phyloP scores from a whole-genome alignment of 257 asterid species.

The Solanum tarapatanum region DNA sequence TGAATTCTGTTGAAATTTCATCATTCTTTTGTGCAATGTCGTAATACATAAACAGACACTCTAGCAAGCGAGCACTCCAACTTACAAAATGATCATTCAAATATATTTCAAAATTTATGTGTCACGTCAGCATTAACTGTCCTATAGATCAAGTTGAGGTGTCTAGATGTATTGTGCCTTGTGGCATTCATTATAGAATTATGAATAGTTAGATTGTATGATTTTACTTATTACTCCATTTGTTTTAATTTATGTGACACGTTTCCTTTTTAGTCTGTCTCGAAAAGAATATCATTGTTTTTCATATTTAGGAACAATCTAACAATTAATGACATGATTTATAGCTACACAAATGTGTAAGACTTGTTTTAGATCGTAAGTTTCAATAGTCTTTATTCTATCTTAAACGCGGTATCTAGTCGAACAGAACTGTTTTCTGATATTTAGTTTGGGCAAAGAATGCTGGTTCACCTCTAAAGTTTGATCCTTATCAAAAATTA shows the following conservation, averaged over 20 bases:
- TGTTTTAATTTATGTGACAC: not conserved
- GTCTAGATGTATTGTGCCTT: not conserved
- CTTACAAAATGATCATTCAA: rapidly evolving
- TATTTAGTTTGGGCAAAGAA: not conserved
- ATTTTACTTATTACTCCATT: not conserved
- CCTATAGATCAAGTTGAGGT: too few relatives aligned
- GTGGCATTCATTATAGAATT: not conserved
- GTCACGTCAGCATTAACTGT: too few relatives aligned
- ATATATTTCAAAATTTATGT: not conserved
- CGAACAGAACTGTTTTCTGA: not conserved
- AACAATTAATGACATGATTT: not conserved
- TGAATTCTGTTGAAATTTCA: not conserved
- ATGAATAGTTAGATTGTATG: not conserved
- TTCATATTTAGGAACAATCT: not conserved
- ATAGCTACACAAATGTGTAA: not conserved
- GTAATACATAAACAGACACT: not conserved
- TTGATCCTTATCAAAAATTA: not conserved
- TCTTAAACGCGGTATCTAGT: not conserved
- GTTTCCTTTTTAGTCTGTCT: not conserved
- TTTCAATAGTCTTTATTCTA: not conserved
- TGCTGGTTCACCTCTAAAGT: not conserved
- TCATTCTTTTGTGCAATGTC: not conserved
- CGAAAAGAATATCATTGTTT: not conserved
- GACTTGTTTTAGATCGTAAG: not conserved
- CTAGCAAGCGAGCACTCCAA: not conserved